Evolutionary conservation across 2,329 filamentous ascomycete genomes (phyloP).

Genomic region (Chrysosporium queenslandicum): DNA sequence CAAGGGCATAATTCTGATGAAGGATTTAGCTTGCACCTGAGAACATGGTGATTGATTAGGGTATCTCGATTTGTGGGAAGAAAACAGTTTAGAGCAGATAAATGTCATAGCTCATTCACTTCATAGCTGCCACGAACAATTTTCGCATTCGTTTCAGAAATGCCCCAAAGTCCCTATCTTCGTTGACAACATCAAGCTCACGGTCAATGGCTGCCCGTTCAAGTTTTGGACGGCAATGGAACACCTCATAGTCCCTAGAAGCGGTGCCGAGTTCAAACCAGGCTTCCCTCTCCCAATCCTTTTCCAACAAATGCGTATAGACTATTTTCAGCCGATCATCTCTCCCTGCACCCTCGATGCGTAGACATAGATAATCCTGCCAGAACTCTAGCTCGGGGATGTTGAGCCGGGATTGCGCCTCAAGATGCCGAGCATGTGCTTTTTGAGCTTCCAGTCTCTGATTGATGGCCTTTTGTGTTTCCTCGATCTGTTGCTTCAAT

Average conservation of each 20-base stretch:
- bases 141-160: constrained; percentile 56
- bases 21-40: not conserved
- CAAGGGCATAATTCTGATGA: not conserved
- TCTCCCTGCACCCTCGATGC: constrained; percentile 78
- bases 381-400: constrained; percentile 91
- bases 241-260: constrained; percentile 73
- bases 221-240: constrained; percentile 61
- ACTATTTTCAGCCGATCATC: constrained; percentile 83
- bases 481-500: constrained; percentile 46
- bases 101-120: constrained; percentile 25
- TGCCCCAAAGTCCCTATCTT: constrained; percentile 49
- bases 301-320: constrained; percentile 76
- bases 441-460: constrained; percentile 39
- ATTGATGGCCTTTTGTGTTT: constrained; percentile 39
- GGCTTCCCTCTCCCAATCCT: constrained; percentile 77
- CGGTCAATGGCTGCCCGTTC: constrained; percentile 46
- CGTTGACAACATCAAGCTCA: constrained; percentile 49
- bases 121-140: constrained; percentile 48
- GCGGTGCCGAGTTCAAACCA: constrained; percentile 87
- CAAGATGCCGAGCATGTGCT: constrained; percentile 56
- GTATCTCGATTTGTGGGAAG: constrained; percentile 1
- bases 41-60: not conserved
- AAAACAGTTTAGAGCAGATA: not conserved
- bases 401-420: constrained; percentile 78
- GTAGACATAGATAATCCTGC: constrained; percentile 79